These are phyloP conservation scores for Ustilago crameri DNA, from an alignment of 1,284 basidiomycete genomes.

Conservation along the genomic window DNA sequence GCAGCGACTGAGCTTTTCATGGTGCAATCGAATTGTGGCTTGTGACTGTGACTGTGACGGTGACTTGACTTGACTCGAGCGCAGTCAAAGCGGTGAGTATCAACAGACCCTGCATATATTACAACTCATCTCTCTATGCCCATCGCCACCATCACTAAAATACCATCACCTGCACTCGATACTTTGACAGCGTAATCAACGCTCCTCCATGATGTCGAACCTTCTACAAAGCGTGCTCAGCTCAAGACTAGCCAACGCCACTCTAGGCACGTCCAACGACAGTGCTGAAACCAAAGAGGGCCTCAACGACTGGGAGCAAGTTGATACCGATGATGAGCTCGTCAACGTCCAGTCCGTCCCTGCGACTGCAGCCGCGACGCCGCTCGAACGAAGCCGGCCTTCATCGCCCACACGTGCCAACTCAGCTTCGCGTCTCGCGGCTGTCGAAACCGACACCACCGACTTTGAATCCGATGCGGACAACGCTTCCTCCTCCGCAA, in stretches of 20 bases:
- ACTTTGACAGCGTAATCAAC: background rate
- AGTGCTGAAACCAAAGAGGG: conserved; percentile 19
- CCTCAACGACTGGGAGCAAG: conserved; percentile 56
- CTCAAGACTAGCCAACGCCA: conserved; percentile 54
- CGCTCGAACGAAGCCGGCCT: conserved; percentile 41
- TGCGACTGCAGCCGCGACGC: conserved; percentile 44
- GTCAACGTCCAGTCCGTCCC: conserved; percentile 42
- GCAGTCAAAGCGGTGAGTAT: conserved; percentile 1
- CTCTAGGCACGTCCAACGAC: conserved; percentile 19
- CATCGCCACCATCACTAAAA: background rate
- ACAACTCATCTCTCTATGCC: too few species aligned
- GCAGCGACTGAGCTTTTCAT: conserved; percentile 7
- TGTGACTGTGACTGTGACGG: conserved; percentile 13
- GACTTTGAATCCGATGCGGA: conserved; percentile 40
- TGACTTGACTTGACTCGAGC: background rate
- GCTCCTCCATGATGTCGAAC: conserved; percentile 47
- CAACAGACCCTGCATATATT: background rate
- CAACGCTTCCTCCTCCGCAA: conserved; percentile 2
- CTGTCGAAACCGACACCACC: conserved; percentile 42
- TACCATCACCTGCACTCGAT: background rate
- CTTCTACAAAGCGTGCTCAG: conserved; percentile 55
- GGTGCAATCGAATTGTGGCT: background rate
- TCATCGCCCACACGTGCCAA: conserved; percentile 34
- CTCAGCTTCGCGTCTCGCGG: conserved; percentile 32
- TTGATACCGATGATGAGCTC: conserved; percentile 54